A percentile compares a stretch with the other conserved stretches of the same genome.
These are phyloP conservation scores for Zelopaecilomyces penicillatus DNA, from an alignment of 2,329 filamentous ascomycete genomes.

Conservation along the genomic window DNA sequence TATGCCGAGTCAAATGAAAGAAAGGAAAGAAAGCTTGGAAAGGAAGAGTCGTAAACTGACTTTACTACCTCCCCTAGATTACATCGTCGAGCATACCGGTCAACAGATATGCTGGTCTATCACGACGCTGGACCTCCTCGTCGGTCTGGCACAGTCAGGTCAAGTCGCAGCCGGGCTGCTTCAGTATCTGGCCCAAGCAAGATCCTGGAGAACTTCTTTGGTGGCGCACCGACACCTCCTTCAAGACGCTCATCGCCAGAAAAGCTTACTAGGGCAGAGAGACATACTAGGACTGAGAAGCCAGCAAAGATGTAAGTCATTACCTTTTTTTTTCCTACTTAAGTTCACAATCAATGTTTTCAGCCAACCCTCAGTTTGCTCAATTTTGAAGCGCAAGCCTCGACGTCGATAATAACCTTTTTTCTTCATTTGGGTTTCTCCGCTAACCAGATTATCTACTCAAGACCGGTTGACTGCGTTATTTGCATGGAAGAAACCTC, in stretches of 20 bases:
- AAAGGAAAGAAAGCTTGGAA: too few relatives aligned
- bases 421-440: too few relatives aligned
- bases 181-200: conserved; percentile 5
- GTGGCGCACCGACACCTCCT: background rate
- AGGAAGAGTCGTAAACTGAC: background rate
- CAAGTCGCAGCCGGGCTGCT: conserved; percentile 11
- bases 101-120: conserved; percentile 11
- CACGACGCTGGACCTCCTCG: conserved; percentile 8
- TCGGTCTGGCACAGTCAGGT: conserved; percentile 10
- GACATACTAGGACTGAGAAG: conserved; percentile 13
- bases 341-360: conserved; percentile 2
- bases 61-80: conserved; percentile 5
- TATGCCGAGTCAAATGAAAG: too few relatives aligned
- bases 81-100: conserved; percentile 10
- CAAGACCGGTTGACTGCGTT: conserved; percentile 51
- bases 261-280: conserved; percentile 18
- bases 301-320: conserved; percentile 13
- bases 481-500: conserved; percentile 64
- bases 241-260: conserved; percentile 8
- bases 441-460: too few relatives aligned
- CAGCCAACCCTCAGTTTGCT: background rate
- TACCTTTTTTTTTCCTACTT: conserved; percentile 2
- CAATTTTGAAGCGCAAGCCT: too few relatives aligned
- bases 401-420: too few relatives aligned
- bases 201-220: conserved; percentile 2